Percentiles rank a stretch among this genome's conserved stretches.
Conservation (phyloP, 2,329 filamentous ascomycete species). For the Hyphodiscus sp. region DNA sequence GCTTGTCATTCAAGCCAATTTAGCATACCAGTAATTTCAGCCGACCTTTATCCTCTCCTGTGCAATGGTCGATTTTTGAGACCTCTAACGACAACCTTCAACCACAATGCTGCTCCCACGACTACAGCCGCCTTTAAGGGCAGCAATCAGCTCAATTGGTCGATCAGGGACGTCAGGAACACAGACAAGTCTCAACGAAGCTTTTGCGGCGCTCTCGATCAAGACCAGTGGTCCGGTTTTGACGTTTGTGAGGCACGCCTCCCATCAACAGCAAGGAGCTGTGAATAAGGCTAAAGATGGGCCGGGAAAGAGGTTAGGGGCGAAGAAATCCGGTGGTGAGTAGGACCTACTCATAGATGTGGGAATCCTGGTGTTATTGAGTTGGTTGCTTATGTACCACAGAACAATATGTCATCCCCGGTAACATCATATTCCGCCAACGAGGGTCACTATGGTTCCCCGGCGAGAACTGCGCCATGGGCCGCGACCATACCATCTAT, state of each 20-base stretch:
- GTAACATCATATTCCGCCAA: conserved; percentile 98
- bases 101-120: conserved; percentile 37
- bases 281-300: conserved; percentile 67
- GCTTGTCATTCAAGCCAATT: conserved; percentile 2
- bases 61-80: conserved; percentile 2
- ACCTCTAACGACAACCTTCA: conserved; percentile 2
- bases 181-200: conserved; percentile 24
- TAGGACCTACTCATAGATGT: neutral
- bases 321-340: conserved; percentile 84
- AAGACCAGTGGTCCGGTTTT: conserved; percentile 7
- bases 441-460: conserved; percentile 91
- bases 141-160: conserved; percentile 30
- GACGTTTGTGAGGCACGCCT: conserved; percentile 27
- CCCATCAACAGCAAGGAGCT: conserved; percentile 54
- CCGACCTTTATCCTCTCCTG: neutral
- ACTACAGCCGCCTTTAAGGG: conserved; percentile 38
- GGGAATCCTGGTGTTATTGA: neutral
- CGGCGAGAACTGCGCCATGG: conserved; percentile 92
- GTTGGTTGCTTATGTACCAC: conserved; percentile 3
- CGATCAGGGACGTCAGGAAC: conserved; percentile 11
- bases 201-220: conserved; percentile 24
- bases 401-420: conserved; percentile 90
- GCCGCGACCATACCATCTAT: conserved; percentile 94
- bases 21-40: neutral
- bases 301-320: conserved; percentile 81